Conservation (phyloP, 1,139 yeast genomes). For the Taphrina flavorubra region DNA sequence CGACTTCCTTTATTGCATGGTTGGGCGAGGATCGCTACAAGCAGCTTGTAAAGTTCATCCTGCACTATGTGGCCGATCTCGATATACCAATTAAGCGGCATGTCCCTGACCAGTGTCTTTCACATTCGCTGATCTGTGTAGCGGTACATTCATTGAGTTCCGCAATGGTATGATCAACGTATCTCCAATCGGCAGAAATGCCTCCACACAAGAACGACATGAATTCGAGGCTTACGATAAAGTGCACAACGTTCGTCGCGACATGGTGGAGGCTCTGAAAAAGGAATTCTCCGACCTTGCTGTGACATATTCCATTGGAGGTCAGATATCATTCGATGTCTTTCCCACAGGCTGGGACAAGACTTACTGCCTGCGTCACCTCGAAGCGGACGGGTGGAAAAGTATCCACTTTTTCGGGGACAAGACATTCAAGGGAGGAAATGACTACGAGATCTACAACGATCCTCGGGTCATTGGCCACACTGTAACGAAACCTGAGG, state of each 20-base stretch:
- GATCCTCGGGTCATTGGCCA: constrained; percentile 96
- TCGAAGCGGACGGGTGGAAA: constrained; percentile 79
- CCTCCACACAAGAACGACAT: constrained; percentile 88
- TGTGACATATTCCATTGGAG: constrained; percentile 87
- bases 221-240: constrained; percentile 87
- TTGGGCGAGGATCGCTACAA: constrained; percentile 94
- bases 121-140: constrained; percentile 50
- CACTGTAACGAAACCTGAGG: constrained; percentile 84
- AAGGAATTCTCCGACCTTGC: constrained; percentile 80
- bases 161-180: constrained; percentile 99
- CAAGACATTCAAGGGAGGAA: constrained; percentile 94
- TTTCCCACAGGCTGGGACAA: constrained; percentile 99
- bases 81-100: constrained; percentile 75
- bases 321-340: constrained; percentile 98
- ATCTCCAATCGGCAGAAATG: constrained; percentile 98
- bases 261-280: constrained; percentile 81
- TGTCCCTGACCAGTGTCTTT: not conserved
- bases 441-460: constrained; percentile 92
- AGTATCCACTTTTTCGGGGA: constrained; percentile 98
- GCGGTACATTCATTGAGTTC: constrained; percentile 98
- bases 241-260: constrained; percentile 76
- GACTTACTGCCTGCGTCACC: constrained; percentile 95
- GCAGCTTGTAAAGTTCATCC: constrained; percentile 80
- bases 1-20: constrained; percentile 85
- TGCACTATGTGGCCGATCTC: constrained; percentile 79